Conservation (phyloP, 2,329 filamentous ascomycete genomes). For the Diaporthe destruens region DNA sequence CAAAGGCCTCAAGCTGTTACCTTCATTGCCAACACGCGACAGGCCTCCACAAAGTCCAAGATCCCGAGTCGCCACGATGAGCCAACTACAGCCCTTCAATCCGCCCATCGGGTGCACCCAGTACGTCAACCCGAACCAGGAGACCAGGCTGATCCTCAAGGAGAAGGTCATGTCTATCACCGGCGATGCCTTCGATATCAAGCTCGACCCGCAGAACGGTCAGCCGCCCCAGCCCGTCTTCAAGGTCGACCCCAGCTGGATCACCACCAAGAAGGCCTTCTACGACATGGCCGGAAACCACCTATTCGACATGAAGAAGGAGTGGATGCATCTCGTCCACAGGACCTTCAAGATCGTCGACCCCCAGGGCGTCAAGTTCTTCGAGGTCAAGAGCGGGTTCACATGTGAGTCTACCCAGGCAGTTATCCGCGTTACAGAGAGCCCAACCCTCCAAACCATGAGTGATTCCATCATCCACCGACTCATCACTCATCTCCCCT, state of each 20-base stretch:
- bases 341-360: constrained; percentile 65
- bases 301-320: constrained; percentile 70
- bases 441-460: too few species aligned
- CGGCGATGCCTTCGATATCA: constrained; percentile 75
- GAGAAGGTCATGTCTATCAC: constrained; percentile 73
- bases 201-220: constrained; percentile 60
- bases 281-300: constrained; percentile 65
- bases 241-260: constrained; percentile 57
- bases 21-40: neutral
- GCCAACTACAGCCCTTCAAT: constrained; percentile 34
- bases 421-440: too few species aligned
- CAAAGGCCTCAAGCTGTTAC: too few species aligned
- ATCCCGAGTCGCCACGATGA: neutral
- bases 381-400: constrained; percentile 69
- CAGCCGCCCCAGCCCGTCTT: constrained; percentile 58
- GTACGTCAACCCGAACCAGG: constrained; percentile 46
- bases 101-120: constrained; percentile 49
- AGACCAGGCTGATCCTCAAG: constrained; percentile 67
- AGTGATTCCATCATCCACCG: too few species aligned
- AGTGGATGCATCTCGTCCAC: constrained; percentile 61
- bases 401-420: constrained; percentile 62
- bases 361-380: constrained; percentile 58
- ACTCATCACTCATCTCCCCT: too few species aligned
- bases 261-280: constrained; percentile 68
- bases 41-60: neutral